phyloP scores from a whole-genome alignment of 148 eudicot genomes.

The Spergularia marina region DNA sequence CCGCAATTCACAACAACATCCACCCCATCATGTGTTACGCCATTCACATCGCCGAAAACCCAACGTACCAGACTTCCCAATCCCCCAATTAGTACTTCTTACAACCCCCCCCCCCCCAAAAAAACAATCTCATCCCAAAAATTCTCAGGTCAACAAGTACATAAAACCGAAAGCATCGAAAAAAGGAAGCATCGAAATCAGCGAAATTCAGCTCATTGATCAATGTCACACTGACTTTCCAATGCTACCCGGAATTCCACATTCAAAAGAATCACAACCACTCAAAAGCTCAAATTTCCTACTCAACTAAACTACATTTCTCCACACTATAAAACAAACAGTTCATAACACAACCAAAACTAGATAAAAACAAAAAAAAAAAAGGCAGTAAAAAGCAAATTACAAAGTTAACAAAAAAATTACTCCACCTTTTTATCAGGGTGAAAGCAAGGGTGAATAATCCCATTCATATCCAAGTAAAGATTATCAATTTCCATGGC shows the following conservation, averaged over 20 bases:
- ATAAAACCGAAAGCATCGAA: neutral
- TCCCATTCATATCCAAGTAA: slow-evolving; percentile 92
- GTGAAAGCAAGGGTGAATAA: slow-evolving; percentile 93
- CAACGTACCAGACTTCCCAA: too few relatives aligned
- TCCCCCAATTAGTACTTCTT: too few relatives aligned
- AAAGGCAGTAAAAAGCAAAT: neutral
- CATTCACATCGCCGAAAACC: too few relatives aligned
- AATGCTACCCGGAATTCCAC: neutral
- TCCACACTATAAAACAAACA: neutral
- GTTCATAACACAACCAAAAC: neutral
- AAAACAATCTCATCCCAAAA: too few relatives aligned
- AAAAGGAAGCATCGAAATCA: neutral
- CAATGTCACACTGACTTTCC: neutral
- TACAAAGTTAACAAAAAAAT: neutral
- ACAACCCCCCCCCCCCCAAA: too few relatives aligned
- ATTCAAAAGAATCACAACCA: neutral
- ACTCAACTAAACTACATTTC: neutral
- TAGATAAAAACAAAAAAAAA: neutral
- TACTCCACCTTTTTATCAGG: slow-evolving; percentile 69
- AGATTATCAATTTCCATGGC: slow-evolving; percentile 75
- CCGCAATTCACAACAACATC: too few relatives aligned
- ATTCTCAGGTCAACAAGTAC: neutral
- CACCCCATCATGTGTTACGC: too few relatives aligned
- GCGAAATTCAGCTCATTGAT: neutral
- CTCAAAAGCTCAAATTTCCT: slow-evolving; percentile 1